A percentile compares a stretch with the other conserved stretches of the same genome.
These are phyloP conservation scores for Phyllosticta citribraziliensis DNA, from an alignment of 2,329 filamentous ascomycete genomes.

Conservation along the genomic window DNA sequence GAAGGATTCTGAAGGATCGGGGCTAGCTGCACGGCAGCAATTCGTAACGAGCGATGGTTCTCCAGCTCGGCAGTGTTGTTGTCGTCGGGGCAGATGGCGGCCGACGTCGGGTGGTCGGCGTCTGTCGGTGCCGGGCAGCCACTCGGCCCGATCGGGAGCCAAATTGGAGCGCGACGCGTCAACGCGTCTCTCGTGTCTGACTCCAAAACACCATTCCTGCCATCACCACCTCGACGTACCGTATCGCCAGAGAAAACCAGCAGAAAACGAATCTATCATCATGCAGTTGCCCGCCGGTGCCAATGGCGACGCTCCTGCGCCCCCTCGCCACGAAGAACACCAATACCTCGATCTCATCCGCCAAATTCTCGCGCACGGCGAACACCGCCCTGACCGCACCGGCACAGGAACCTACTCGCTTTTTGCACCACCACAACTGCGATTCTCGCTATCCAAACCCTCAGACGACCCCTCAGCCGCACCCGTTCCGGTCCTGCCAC, in stretches of 20 bases:
- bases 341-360: slow-evolving; percentile 89
- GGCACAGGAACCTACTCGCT: slow-evolving; percentile 87
- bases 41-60: neutral
- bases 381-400: slow-evolving; percentile 83
- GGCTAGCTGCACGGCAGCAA: neutral
- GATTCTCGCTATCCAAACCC: slow-evolving; percentile 66
- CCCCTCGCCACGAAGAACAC: slow-evolving; percentile 63
- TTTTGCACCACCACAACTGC: slow-evolving; percentile 77
- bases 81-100: neutral
- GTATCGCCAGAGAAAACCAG: neutral
- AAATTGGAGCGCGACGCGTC: neutral
- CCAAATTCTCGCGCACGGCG: slow-evolving; percentile 71
- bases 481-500: slow-evolving; percentile 62
- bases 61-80: neutral
- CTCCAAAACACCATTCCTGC: neutral
- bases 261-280: neutral
- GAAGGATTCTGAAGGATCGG: neutral
- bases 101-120: neutral
- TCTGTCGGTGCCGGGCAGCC: neutral
- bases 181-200: neutral
- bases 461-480: slow-evolving; percentile 30
- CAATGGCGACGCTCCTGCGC: neutral
- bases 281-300: neutral
- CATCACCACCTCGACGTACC: neutral
- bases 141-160: neutral